phyloP scores from a whole-genome alignment of 768 basidiomycete genomes.

The Suillus ampliporus region DNA sequence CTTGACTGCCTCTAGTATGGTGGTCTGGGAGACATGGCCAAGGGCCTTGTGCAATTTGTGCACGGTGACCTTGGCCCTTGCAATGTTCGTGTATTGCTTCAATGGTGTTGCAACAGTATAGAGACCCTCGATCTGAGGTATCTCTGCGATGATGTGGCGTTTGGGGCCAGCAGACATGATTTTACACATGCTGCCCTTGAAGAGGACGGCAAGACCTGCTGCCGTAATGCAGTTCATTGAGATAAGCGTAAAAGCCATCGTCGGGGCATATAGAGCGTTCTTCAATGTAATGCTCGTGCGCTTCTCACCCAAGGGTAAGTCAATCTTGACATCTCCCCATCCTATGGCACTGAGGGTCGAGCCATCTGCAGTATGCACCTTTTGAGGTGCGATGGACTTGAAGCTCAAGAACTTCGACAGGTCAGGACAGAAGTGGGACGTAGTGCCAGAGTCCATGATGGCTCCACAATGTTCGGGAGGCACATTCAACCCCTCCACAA shows the following conservation, averaged over 20 bases:
- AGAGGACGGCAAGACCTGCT: neutral
- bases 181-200: neutral
- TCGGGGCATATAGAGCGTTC: neutral
- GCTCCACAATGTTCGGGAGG: neutral
- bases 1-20: constrained; percentile 1
- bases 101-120: neutral
- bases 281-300: neutral
- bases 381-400: neutral
- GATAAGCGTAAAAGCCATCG: constrained; percentile 3
- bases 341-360: neutral
- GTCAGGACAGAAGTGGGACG: neutral
- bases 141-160: neutral
- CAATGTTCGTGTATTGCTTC: too few relatives aligned
- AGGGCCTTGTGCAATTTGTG: too few relatives aligned
- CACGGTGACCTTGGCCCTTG: too few relatives aligned
- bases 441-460: constrained; percentile 5
- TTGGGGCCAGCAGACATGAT: neutral
- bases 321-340: neutral
- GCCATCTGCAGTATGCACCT: neutral
- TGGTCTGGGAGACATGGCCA: neutral
- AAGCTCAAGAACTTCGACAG: neutral
- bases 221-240: neutral
- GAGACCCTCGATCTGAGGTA: neutral
- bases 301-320: neutral
- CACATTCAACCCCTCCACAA: neutral